Percentiles rank a stretch among this genome's conserved stretches.
These are phyloP conservation scores for Heliamphora pulchella DNA, from an alignment of 179 eudicot species.

Conservation along the genomic window DNA sequence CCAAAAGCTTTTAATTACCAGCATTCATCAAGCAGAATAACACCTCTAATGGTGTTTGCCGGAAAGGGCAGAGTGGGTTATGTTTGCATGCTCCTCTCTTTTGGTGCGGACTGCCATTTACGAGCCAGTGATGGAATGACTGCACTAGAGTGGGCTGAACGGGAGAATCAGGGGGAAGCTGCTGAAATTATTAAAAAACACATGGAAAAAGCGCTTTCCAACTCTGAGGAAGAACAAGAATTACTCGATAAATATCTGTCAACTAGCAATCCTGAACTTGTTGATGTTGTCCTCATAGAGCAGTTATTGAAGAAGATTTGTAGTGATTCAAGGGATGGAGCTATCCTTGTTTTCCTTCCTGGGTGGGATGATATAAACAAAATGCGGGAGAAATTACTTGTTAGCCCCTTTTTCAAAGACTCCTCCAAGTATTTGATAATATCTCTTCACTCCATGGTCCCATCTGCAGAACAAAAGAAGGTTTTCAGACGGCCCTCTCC, in stretches of 20 bases:
- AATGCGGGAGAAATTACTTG: constrained; percentile 46
- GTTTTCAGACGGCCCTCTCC: constrained; percentile 62
- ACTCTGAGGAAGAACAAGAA: constrained; percentile 43
- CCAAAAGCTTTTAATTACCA: constrained; percentile 51
- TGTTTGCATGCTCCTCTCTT: constrained; percentile 76
- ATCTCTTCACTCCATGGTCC: constrained; percentile 89
- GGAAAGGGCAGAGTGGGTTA: constrained; percentile 74
- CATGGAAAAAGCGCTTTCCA: constrained; percentile 34
- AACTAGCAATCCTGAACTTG: constrained; percentile 47
- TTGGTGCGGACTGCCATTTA: constrained; percentile 72
- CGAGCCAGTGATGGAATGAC: constrained; percentile 66
- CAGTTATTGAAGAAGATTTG: constrained; percentile 73
- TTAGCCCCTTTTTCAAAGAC: constrained; percentile 45
- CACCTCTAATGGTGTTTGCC: constrained; percentile 86
- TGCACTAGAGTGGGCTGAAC: constrained; percentile 77
- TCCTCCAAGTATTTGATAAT: constrained; percentile 53
- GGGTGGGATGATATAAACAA: constrained; percentile 94
- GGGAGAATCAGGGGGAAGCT: constrained; percentile 52
- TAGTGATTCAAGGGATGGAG: constrained; percentile 63
- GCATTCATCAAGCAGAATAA: constrained; percentile 76
- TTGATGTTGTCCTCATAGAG: constrained; percentile 65
- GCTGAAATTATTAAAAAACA: constrained; percentile 55
- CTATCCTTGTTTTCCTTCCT: constrained; percentile 84
- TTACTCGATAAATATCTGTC: constrained; percentile 59
- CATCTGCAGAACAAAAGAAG: constrained; percentile 74